Evolutionary conservation across 495 filamentous ascomycete species (phyloP), one percentile per base, ranked within the genome.

Genomic region (Penicillium egyptiacum): DNA sequence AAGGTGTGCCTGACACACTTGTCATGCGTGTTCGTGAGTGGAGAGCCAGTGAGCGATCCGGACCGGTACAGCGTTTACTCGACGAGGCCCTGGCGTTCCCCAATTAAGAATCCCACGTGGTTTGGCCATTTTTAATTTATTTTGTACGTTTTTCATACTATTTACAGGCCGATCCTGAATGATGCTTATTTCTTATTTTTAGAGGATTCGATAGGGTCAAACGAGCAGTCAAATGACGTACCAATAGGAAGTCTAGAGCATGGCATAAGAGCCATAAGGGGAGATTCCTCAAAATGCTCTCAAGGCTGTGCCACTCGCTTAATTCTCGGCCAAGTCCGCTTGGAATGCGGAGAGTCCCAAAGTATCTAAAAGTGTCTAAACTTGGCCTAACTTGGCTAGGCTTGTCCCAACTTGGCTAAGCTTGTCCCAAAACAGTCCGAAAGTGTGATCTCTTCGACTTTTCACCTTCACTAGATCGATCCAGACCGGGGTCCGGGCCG

Each of bases 11-110:
- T n/a, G 63, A 61, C 22, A 54, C 22, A 1, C 46, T 76, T 53
- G 45, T 60, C 19, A 62, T 60, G 28, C 54, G 43, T 17, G 31
- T 76, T 8, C 60, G 55, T 20, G 57, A 45, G 51, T 79, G 76
- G 76, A 67, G 72, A 41, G 59, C 55, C 12, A 62, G 50, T 31
- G 76, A 79, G 52, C 54, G 76, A 67, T 74, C 74, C 37, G 67
- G 63, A 35, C 40, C 65, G 23, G 61, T 79, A 7, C 74, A 70
- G 40, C 68, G 69, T 23, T 55, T 76, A 23, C 67, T 79, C 8
- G 74, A 76, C 51, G 63, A 73, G 62, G 70, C 70, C 47, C 56
- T 75, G 53, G 60, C 37, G 31, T 57, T 72, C 58, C 23, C 30
- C 14, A 50, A 37, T 25, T 39, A 51, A 57, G 40, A 25, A n/a